Evolutionary conservation across 2,329 filamentous ascomycete species (phyloP), one percentile per base, ranked within the genome.

Genomic region (Elsinoe batatas): DNA sequence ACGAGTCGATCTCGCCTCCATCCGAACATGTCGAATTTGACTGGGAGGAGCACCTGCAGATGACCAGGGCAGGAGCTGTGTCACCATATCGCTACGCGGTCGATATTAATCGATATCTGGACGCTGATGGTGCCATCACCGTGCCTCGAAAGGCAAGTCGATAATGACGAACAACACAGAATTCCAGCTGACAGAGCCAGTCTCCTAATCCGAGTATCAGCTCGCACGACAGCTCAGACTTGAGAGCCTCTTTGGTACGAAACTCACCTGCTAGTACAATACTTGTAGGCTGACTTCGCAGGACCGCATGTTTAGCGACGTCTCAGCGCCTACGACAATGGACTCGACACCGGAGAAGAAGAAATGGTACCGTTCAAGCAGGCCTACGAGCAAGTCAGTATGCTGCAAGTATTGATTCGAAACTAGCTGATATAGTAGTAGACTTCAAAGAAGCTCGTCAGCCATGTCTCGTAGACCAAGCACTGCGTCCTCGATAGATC

Each of bases 81-180:
- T 55, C 53, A 10, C 40, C 53, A 10, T 47, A 44, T 36, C 53
- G 53, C 22, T 61, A 58, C 57, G 62, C 60, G 18, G 59, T 61
- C 38, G 60, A 62, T 47, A 56, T 59, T 40, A 61, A 61, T 43
- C 47, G 59, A 30, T 62, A 59, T 38, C 40, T 61, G 17, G 57
- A 58, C 30, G 54, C 62, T 44, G 60, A 63, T 22, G 56, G 38
- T 10, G 11, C 22, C 1, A 44, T 55, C 26, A 42, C 37, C 3
- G 37, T 43, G 5, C 12, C 36, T 32, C 17, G 22, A 33, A 42
- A 38, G 36, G 51, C 26, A 33, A 32, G 26, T 30, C 5, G 26
- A 30, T 17, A 8, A 7, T 26, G 15, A 13, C 12, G 11, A 32
- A 12, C 3, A 26, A 20, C 5, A 7, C 18, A 50, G 7, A 17